Evolutionary conservation across 192 early-diverging fungal genomes (phyloP).

Genomic region (Backusella tarrabulga): DNA sequence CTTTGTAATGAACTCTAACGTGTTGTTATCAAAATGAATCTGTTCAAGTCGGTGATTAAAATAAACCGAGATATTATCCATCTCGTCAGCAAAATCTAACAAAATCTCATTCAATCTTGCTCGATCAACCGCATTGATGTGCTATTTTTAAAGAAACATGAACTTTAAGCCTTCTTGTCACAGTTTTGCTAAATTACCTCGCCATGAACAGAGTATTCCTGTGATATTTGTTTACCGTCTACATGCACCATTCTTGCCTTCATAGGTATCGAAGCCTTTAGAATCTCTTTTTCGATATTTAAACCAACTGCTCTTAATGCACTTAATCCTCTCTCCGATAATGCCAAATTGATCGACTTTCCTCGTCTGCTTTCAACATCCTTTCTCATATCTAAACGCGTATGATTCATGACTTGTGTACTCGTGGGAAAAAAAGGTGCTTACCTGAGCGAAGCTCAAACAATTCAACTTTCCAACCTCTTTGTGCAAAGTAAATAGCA

Average conservation of each 20-base stretch:
- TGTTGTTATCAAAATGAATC: slow-evolving; percentile 73
- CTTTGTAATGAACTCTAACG: slow-evolving; percentile 46
- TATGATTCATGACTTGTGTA: not conserved
- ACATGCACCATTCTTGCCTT: slow-evolving; percentile 90
- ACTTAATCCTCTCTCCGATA: slow-evolving; percentile 83
- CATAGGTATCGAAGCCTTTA: slow-evolving; percentile 83
- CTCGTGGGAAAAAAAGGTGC: not conserved
- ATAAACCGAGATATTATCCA: slow-evolving; percentile 66
- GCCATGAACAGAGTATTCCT: slow-evolving; percentile 86
- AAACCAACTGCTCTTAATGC: slow-evolving; percentile 74
- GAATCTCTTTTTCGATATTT: slow-evolving; percentile 61
- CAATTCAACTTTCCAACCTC: slow-evolving; percentile 86
- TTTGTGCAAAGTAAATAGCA: slow-evolving; percentile 87
- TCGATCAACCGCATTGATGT: slow-evolving; percentile 94
- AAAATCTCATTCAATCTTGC: slow-evolving; percentile 79
- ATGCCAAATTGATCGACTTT: slow-evolving; percentile 92
- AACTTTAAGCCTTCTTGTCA: not conserved
- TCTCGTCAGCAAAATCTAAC: slow-evolving; percentile 68
- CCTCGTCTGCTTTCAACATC: slow-evolving; percentile 52
- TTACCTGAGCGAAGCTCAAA: slow-evolving; percentile 83
- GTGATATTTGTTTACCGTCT: slow-evolving; percentile 61
- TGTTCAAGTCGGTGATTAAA: slow-evolving; percentile 72
- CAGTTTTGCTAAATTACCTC: slow-evolving; percentile 52
- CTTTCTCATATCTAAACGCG: slow-evolving; percentile 57
- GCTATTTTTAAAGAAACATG: slow-evolving; percentile 38